These are phyloP conservation scores for Gaertneriomyces semiglobifer DNA, from an alignment of 192 early-diverging fungal species.

Conservation along the genomic window DNA sequence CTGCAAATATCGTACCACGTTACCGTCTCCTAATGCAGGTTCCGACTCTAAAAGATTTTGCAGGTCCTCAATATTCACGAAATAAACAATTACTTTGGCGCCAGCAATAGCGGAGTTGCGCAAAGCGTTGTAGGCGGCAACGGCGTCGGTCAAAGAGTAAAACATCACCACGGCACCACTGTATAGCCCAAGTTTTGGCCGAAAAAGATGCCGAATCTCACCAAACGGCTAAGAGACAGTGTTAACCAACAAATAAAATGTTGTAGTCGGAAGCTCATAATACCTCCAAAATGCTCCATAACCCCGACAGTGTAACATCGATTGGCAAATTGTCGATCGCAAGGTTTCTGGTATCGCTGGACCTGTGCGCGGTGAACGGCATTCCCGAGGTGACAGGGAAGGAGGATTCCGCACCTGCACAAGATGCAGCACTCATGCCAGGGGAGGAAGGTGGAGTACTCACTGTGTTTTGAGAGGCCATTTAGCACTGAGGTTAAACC, in stretches of 20 bases:
- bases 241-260: not conserved
- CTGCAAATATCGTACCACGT: slow-evolving; percentile 18
- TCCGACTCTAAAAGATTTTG: slow-evolving; percentile 6
- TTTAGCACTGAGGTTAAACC: too few relatives aligned
- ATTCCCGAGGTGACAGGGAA: too few relatives aligned
- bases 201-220: slow-evolving; percentile 39
- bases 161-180: slow-evolving; percentile 44
- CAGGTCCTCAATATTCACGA: slow-evolving; percentile 29
- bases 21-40: not conserved
- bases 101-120: slow-evolving; percentile 16
- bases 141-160: slow-evolving; percentile 43
- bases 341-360: slow-evolving; percentile 19
- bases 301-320: slow-evolving; percentile 10
- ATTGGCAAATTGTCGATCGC: slow-evolving; percentile 23
- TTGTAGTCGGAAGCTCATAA: not conserved
- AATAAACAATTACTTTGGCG: slow-evolving; percentile 25
- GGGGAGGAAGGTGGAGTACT: too few relatives aligned
- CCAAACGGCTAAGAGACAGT: slow-evolving; percentile 28
- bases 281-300: slow-evolving; percentile 13
- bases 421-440: too few relatives aligned
- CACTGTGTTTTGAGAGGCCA: too few relatives aligned
- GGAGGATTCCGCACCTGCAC: too few relatives aligned
- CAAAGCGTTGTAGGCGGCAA: slow-evolving; percentile 22
- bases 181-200: slow-evolving; percentile 26
- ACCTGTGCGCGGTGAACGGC: not conserved